Evolutionary conservation across 1,284 basidiomycete species (phyloP), one percentile per base, ranked within the genome.

Genomic region (Meira nashicola): DNA sequence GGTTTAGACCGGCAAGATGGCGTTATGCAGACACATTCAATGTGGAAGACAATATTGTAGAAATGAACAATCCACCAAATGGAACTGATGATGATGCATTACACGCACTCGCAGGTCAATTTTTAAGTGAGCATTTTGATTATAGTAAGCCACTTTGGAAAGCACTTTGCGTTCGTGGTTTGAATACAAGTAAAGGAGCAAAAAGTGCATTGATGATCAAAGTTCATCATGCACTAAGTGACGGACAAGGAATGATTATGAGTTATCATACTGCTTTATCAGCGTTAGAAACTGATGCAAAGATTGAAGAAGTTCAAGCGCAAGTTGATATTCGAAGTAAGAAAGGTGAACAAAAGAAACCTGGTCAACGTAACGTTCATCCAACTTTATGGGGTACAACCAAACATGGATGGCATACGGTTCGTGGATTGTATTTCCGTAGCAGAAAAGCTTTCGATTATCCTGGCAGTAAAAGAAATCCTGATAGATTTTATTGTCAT

Each of bases 231-330:
- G 65, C 67, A 54, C 69, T 78, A 47, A 75, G 74, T 5, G 76
- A 78, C 23, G 76, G 76, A 1, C 76, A 78, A 47, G 75, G 76
- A 15, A 76, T 77, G 74, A 77, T 77, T 43, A 73, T 74, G 63
- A 70, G 68, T 52, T 77, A 77, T 55, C 74, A 76, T 55, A 68
- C 74, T 5, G 76, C 74, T 21, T 64, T 77, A 14, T 70, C 64
- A 48, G 72, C 76, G 1, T 60, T 77, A 40, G 62, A 64, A 49
- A 62, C 63, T 25, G 73, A 64, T 40, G 54, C 64, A 48, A 64
- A 63, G 41, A 71, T 75, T 46, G 67, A 65, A 43, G 70, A 74
- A 19, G 67, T 75, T 39, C 74, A 76, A 60, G 61, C 55, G 25
- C 67, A 71, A 59, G 65, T 73, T 37, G 76, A 77, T 59, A 46